phyloP scores from a whole-genome alignment of 176 grass and related monocot genomes.

The Oryza meridionalis region DNA sequence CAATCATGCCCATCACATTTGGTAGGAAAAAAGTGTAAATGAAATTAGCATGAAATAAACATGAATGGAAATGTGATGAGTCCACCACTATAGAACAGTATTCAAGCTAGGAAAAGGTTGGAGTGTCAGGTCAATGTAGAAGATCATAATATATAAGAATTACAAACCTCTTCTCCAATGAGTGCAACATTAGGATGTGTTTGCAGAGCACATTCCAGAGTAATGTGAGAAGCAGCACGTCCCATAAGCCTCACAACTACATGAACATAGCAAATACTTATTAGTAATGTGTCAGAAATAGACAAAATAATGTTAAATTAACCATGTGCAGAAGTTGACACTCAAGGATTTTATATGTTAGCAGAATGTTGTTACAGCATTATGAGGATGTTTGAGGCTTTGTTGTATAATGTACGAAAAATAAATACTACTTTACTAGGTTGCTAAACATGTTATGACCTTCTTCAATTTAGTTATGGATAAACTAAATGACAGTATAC shows the following conservation, averaged over 20 bases:
- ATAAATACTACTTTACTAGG: slow-evolving; percentile 12
- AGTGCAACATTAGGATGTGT: slow-evolving; percentile 95
- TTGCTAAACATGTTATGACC: neutral
- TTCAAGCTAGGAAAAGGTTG: slow-evolving; percentile 30
- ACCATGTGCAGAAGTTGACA: neutral
- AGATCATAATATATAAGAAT: neutral
- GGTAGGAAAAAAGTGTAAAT: neutral
- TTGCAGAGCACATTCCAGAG: slow-evolving; percentile 94
- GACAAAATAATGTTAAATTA: neutral
- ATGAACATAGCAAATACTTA: slow-evolving; percentile 26
- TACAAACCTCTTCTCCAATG: slow-evolving; percentile 91
- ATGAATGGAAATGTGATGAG: neutral
- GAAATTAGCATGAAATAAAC: neutral
- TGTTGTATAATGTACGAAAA: neutral
- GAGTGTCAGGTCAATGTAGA: slow-evolving; percentile 3
- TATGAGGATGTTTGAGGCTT: neutral
- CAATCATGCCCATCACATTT: neutral
- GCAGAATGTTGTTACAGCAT: neutral
- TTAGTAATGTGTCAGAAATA: neutral
- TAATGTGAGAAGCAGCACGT: slow-evolving; percentile 99
- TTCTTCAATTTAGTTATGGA: neutral
- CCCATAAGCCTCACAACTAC: slow-evolving; percentile 99
- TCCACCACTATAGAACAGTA: slow-evolving; percentile 3
- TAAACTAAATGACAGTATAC: neutral
- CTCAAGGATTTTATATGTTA: neutral